Conservation (phyloP, 805 yeast genomes). For the Wickerhamiella occidentalis region DNA sequence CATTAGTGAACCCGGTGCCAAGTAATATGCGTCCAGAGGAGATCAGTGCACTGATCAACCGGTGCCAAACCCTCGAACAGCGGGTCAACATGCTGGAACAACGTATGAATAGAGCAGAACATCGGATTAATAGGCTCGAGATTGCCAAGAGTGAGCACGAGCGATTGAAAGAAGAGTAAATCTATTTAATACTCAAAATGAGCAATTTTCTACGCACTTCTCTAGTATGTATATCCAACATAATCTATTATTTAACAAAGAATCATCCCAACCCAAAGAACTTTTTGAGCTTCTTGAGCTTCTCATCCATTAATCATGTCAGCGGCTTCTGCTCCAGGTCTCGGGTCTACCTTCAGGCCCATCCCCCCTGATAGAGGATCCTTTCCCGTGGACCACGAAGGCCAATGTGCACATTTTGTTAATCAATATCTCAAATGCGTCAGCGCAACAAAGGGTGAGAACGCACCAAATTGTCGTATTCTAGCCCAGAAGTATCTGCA, state of each 20-base stretch:
- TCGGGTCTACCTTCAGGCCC: constrained; percentile 35
- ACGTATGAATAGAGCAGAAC: constrained; percentile 25
- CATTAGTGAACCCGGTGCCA: constrained; percentile 2
- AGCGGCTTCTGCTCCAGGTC: constrained; percentile 26
- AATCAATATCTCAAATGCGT: constrained; percentile 63
- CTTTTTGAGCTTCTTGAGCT: too few species aligned
- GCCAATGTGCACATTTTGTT: constrained; percentile 73
- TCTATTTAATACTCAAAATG: not conserved
- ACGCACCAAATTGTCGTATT: constrained; percentile 81
- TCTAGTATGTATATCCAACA: not conserved
- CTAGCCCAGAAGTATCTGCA: constrained; percentile 70
- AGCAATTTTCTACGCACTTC: not conserved
- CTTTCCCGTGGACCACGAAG: constrained; percentile 83
- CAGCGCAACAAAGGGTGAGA: constrained; percentile 62
- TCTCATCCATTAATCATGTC: constrained; percentile 21
- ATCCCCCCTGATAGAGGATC: constrained; percentile 96
- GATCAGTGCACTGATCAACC: constrained; percentile 7
- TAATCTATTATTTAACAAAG: not conserved
- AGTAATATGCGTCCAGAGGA: constrained; percentile 11
- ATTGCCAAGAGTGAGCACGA: constrained; percentile 8
- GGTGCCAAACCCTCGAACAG: constrained; percentile 24
- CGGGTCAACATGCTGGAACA: constrained; percentile 25
- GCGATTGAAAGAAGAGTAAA: not conserved
- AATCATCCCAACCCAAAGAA: too few species aligned
- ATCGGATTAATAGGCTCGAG: constrained; percentile 18